Conservation (phyloP, 148 eudicot species). For the Fallopia convolvulus region DNA sequence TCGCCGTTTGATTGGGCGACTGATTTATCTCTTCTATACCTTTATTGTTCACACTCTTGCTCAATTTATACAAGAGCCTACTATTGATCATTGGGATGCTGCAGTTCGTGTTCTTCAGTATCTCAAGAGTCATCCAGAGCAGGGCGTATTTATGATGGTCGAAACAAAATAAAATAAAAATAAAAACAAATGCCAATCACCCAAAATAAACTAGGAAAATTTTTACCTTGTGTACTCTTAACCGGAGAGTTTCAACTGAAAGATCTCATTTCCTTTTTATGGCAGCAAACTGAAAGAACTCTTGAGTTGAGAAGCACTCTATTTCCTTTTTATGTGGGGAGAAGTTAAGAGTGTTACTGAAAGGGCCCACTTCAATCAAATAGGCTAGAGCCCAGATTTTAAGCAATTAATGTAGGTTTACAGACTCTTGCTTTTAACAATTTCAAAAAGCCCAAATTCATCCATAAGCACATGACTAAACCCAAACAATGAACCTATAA, state of each 20-base stretch:
- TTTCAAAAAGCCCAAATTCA: background rate
- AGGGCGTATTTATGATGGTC: background rate
- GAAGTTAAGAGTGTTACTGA: background rate
- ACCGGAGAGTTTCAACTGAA: background rate
- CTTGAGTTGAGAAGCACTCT: background rate
- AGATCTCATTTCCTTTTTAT: background rate
- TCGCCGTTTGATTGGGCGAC: no score
- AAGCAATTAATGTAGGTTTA: background rate
- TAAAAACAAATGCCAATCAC: background rate
- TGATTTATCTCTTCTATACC: no score
- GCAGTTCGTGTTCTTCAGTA: no score
- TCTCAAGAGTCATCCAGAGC: no score
- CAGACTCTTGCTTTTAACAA: background rate
- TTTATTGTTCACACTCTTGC: no score
- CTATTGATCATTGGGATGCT: no score
- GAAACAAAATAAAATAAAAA: background rate
- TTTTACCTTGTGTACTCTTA: conserved; percentile 83
- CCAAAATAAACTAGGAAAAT: background rate
- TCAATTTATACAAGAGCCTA: no score
- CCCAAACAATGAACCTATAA: no score
- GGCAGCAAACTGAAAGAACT: background rate
- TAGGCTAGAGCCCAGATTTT: background rate
- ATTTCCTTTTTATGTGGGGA: background rate
- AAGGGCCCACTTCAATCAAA: background rate
- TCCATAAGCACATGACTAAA: no score